Evolutionary conservation across 2,329 filamentous ascomycete genomes (phyloP).

Genomic region (Aspergillus ochraceoroseus): DNA sequence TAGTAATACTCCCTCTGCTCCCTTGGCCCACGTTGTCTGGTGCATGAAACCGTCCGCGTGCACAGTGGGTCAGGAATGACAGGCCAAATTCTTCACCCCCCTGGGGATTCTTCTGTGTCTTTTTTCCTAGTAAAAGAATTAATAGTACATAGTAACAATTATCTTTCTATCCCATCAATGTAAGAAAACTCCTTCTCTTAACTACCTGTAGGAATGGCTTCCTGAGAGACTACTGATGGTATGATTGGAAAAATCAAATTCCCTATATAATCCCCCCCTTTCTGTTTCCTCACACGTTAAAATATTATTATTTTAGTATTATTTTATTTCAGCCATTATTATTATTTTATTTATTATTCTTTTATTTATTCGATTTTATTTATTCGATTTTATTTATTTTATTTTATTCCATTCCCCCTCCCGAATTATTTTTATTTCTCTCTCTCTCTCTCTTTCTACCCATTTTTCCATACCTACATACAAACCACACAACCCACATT

Average conservation of each 20-base stretch:
- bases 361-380: background rate
- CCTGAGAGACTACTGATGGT: no score
- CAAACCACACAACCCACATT: no score
- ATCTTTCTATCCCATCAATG: no score
- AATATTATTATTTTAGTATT: constrained; percentile 17
- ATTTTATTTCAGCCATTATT: constrained; percentile 14
- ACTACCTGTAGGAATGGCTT: no score
- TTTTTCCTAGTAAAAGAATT: constrained; percentile 2
- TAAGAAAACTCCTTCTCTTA: no score
- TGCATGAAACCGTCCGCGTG: constrained; percentile 40
- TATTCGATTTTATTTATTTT: constrained; percentile 3
- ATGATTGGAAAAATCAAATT: no score
- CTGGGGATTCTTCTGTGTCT: constrained; percentile 15
- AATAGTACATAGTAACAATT: constrained; percentile 1
- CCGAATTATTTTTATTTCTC: constrained; percentile 14
- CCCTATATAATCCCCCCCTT: background rate
- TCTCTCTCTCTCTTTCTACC: constrained; percentile 17
- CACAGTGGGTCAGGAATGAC: constrained; percentile 38
- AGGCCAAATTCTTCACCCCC: constrained; percentile 34
- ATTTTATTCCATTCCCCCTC: constrained; percentile 10
- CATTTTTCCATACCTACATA: constrained; percentile 14
- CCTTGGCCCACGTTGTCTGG: constrained; percentile 39
- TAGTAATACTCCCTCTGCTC: constrained; percentile 23
- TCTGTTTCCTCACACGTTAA: constrained; percentile 5
- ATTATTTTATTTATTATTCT: constrained; percentile 9